These are phyloP conservation scores for Austroboletus eburneus DNA, from an alignment of 768 basidiomycete species.

Conservation along the genomic window DNA sequence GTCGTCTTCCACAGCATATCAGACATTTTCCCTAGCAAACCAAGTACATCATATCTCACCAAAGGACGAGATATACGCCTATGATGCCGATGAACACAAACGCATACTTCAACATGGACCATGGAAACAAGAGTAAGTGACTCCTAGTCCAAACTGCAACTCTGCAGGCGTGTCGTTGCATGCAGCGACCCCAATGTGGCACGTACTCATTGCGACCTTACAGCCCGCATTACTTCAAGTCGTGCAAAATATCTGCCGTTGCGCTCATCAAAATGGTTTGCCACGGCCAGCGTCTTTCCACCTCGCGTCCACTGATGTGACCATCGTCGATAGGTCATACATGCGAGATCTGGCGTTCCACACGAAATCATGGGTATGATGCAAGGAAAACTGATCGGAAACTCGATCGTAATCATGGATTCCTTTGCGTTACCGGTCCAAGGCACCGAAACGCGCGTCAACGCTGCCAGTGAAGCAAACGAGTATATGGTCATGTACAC, in stretches of 20 bases:
- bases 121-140: slow-evolving; percentile 82
- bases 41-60: slow-evolving; percentile 65
- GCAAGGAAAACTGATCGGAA: slow-evolving; percentile 90
- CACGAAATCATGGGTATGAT: slow-evolving; percentile 99
- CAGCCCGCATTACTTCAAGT: slow-evolving; percentile 79
- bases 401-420: slow-evolving; percentile 84
- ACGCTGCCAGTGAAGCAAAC: slow-evolving; percentile 91
- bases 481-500: slow-evolving; percentile 99
- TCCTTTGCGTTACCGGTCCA: slow-evolving; percentile 96
- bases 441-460: slow-evolving; percentile 97
- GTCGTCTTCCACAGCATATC: slow-evolving; percentile 57
- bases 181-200: not conserved
- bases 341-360: slow-evolving; percentile 93
- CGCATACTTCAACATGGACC: slow-evolving; percentile 65
- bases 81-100: slow-evolving; percentile 64
- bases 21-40: slow-evolving; percentile 71
- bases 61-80: slow-evolving; percentile 78
- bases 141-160: not conserved
- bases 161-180: not conserved
- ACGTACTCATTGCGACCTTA: not conserved
- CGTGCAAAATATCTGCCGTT: slow-evolving; percentile 92
- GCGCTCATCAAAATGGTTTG: slow-evolving; percentile 92
- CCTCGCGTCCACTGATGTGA: not conserved
- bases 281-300: not conserved
- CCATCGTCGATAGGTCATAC: slow-evolving; percentile 70